phyloP scores from a whole-genome alignment of 495 filamentous ascomycete species.

The Penicillium tannophilum region DNA sequence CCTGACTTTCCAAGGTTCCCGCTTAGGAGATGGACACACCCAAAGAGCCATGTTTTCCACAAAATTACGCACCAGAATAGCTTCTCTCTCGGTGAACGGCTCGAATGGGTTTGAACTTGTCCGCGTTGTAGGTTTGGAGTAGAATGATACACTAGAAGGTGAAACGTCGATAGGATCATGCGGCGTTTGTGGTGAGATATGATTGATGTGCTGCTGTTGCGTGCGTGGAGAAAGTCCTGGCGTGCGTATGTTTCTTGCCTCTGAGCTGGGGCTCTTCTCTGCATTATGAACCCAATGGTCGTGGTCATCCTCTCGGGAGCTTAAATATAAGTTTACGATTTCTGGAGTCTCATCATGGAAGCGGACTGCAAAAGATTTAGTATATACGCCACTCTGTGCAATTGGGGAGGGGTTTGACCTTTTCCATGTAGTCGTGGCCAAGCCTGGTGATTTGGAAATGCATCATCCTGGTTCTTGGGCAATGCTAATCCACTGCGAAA shows the following conservation, averaged over 20 bases:
- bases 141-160: slow-evolving; percentile 6
- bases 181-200: not conserved
- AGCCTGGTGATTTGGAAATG: slow-evolving; percentile 19
- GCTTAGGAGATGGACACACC: slow-evolving; percentile 17
- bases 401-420: slow-evolving; percentile 7
- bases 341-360: slow-evolving; percentile 30
- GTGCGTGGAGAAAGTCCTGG: not conserved
- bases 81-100: slow-evolving; percentile 25
- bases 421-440: slow-evolving; percentile 26
- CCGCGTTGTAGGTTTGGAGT: slow-evolving; percentile 4
- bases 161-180: slow-evolving; percentile 9
- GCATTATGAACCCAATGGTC: not conserved
- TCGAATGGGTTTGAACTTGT: slow-evolving; percentile 6
- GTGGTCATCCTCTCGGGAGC: not conserved
- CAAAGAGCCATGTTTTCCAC: slow-evolving; percentile 38
- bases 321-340: slow-evolving; percentile 20
- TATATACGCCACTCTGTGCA: not conserved
- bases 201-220: not conserved
- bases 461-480: slow-evolving; percentile 13
- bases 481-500: slow-evolving; percentile 25
- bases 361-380: slow-evolving; percentile 19
- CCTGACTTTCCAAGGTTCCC: not conserved
- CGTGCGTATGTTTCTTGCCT: not conserved
- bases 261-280: not conserved
- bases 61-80: slow-evolving; percentile 31